phyloP scores from a whole-genome alignment of 2,329 filamentous ascomycete species.

The Fusarium sp. region DNA sequence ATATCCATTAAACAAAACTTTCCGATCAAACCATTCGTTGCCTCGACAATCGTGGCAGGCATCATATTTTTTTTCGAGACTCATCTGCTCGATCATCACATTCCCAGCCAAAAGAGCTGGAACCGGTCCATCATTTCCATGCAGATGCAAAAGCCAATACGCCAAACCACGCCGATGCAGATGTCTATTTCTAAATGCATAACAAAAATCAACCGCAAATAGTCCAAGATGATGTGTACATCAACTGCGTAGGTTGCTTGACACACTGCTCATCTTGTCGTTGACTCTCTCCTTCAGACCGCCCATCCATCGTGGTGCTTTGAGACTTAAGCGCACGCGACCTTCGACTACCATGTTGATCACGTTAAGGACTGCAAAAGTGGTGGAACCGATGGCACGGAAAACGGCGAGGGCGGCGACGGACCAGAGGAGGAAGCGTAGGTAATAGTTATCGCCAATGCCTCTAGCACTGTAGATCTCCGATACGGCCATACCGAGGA shows the following conservation, averaged over 20 bases:
- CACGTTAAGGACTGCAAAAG: constrained; percentile 86
- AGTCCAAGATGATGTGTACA: not conserved
- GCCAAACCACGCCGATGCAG: constrained; percentile 31
- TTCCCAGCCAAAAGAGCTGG: constrained; percentile 10
- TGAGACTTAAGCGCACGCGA: constrained; percentile 72
- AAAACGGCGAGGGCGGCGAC: constrained; percentile 90
- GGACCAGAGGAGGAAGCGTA: constrained; percentile 92
- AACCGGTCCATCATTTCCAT: constrained; percentile 10
- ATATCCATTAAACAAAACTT: constrained; percentile 22
- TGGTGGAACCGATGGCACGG: constrained; percentile 82
- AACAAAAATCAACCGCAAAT: constrained; percentile 26
- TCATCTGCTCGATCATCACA: constrained; percentile 30
- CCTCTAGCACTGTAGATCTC: constrained; percentile 82
- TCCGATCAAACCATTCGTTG: constrained; percentile 21
- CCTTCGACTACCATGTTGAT: constrained; percentile 90
- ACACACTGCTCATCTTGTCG: constrained; percentile 64
- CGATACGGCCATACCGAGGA: constrained; percentile 91
- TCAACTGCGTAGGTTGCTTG: constrained; percentile 57
- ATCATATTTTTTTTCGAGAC: constrained; percentile 23
- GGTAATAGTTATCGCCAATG: constrained; percentile 87
- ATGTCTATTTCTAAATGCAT: constrained; percentile 27
- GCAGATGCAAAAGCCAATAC: constrained; percentile 25
- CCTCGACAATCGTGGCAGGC: constrained; percentile 17
- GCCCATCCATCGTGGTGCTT: constrained; percentile 65
- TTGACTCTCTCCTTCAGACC: constrained; percentile 59